Evolutionary conservation across 2,329 filamentous ascomycete genomes (phyloP).

Genomic region (Stachybotrys echinatus): DNA sequence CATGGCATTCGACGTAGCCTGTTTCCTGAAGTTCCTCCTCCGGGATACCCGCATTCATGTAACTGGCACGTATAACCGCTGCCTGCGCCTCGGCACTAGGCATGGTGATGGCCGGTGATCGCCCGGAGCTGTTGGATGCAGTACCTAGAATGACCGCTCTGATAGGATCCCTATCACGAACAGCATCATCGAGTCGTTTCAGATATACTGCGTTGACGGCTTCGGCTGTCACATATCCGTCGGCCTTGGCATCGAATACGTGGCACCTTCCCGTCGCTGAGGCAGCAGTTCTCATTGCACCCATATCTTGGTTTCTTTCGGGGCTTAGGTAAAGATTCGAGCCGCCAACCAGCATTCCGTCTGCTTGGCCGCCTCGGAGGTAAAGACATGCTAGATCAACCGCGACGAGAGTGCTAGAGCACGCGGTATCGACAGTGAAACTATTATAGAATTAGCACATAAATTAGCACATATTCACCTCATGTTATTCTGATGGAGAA

Average conservation of each 20-base stretch:
- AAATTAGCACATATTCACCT: too few relatives aligned
- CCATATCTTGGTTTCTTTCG: constrained; percentile 36
- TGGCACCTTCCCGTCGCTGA: constrained; percentile 19
- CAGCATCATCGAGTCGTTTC: constrained; percentile 28
- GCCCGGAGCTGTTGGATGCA: constrained; percentile 22
- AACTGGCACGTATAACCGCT: constrained; percentile 21
- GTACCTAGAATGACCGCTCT: constrained; percentile 23
- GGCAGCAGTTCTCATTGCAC: constrained; percentile 30
- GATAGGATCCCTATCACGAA: constrained; percentile 27
- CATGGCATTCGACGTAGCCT: constrained; percentile 31
- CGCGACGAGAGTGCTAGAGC: constrained; percentile 39
- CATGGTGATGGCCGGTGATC: constrained; percentile 27
- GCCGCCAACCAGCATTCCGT: constrained; percentile 29
- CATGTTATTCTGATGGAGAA: too few relatives aligned
- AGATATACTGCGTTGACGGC: constrained; percentile 34
- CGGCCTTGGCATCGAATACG: constrained; percentile 28
- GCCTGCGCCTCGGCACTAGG: constrained; percentile 23
- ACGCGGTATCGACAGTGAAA: constrained; percentile 48
- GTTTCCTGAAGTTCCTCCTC: constrained; percentile 13
- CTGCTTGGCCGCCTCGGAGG: constrained; percentile 6
- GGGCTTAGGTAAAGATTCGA: constrained; percentile 37
- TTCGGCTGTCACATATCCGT: constrained; percentile 42
- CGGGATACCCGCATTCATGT: constrained; percentile 17
- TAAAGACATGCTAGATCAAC: constrained; percentile 33
- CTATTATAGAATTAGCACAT: constrained; percentile 18